Evolutionary conservation across 129 eudicot genomes (phyloP).

Genomic region (Artemisia tridentata): DNA sequence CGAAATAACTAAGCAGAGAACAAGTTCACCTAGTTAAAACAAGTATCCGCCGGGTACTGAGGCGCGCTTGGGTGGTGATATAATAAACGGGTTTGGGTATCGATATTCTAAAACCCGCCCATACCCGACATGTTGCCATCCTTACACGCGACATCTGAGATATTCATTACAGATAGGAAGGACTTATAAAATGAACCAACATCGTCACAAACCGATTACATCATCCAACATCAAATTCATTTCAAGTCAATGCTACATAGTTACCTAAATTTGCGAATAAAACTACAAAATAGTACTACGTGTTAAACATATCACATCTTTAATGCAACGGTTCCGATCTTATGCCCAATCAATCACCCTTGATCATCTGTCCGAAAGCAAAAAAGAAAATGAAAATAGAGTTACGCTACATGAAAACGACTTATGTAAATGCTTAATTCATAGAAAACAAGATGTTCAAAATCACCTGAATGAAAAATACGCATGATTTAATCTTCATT

Average conservation of each 20-base stretch:
- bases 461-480: not conserved
- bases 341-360: not conserved
- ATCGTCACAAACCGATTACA: too few species aligned
- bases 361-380: not conserved
- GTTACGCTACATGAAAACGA: not conserved
- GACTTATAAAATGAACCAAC: too few species aligned
- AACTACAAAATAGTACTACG: not conserved
- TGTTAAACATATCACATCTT: not conserved
- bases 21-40: too few species aligned
- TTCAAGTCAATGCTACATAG: not conserved
- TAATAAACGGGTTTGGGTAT: too few species aligned
- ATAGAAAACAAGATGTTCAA: not conserved
- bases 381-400: not conserved
- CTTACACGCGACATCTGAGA: too few species aligned
- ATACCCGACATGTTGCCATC: too few species aligned
- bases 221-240: not conserved
- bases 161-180: too few species aligned
- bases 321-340: not conserved
- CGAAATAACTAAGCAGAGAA: too few species aligned
- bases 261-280: not conserved
- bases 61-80: too few species aligned
- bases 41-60: too few species aligned
- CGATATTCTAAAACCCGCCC: too few species aligned
- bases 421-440: not conserved
- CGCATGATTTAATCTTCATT: slow-evolving; percentile 35